A percentile compares a stretch with the other conserved stretches of the same genome.
These are phyloP conservation scores for Ogataea nakhonphanomensis DNA, from an alignment of 805 yeast species.

Conservation along the genomic window DNA sequence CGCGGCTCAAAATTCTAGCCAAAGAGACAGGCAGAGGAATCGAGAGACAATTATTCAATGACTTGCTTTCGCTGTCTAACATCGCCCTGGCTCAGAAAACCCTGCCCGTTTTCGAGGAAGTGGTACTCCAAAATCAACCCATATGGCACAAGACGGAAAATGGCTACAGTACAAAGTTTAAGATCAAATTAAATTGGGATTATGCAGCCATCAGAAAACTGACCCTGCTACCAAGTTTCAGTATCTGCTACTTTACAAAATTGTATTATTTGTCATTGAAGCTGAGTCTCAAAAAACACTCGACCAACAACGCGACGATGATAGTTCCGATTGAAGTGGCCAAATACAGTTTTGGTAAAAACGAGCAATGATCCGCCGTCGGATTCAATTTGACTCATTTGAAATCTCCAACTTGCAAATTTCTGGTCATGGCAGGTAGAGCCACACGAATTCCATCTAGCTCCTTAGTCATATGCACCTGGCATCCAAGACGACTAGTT, in stretches of 20 bases:
- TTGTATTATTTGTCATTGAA: slow-evolving; percentile 18
- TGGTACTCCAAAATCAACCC: slow-evolving; percentile 13
- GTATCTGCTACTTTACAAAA: slow-evolving; percentile 19
- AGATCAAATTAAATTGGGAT: slow-evolving; percentile 18
- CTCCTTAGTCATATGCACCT: slow-evolving; percentile 82
- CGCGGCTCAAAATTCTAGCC: slow-evolving; percentile 15
- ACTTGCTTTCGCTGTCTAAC: slow-evolving; percentile 21
- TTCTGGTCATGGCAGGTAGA: slow-evolving; percentile 95
- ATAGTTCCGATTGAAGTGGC: slow-evolving; percentile 24
- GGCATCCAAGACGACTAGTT: slow-evolving; percentile 95
- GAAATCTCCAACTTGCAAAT: slow-evolving; percentile 80
- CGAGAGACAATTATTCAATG: slow-evolving; percentile 23
- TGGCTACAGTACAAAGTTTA: slow-evolving; percentile 13
- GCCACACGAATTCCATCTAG: slow-evolving; percentile 94
- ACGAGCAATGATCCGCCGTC: not conserved
- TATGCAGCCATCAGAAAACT: slow-evolving; percentile 11
- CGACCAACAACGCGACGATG: slow-evolving; percentile 14
- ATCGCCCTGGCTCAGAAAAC: slow-evolving; percentile 14
- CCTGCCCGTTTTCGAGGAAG: slow-evolving; percentile 18
- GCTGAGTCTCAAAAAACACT: slow-evolving; percentile 17
- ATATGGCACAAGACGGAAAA: slow-evolving; percentile 16
- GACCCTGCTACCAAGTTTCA: slow-evolving; percentile 22
- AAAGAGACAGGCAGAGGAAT: slow-evolving; percentile 21
- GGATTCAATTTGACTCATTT: slow-evolving; percentile 29
- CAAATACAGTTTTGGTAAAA: slow-evolving; percentile 11